These are phyloP conservation scores for Manihot esculenta DNA, from an alignment of 441 rosid species.

Conservation along the genomic window DNA sequence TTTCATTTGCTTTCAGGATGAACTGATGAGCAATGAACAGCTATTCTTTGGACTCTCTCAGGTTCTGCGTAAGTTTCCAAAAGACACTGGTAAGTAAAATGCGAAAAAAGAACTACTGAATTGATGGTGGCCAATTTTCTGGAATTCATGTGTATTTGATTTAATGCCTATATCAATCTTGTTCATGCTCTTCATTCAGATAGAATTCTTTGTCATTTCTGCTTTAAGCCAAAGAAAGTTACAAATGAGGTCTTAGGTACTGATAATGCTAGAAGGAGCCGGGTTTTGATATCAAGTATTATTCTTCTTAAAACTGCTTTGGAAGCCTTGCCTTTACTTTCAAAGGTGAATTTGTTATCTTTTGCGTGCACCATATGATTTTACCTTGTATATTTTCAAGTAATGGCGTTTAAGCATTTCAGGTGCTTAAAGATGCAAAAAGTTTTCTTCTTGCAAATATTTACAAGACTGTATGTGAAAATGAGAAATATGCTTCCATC, in stretches of 20 bases:
- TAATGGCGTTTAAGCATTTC: slow-evolving; percentile 27
- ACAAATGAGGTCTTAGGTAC: slow-evolving; percentile 58
- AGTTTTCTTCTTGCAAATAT: slow-evolving; percentile 84
- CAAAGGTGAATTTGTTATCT: slow-evolving; percentile 50
- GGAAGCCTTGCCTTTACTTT: slow-evolving; percentile 90
- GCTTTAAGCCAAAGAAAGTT: slow-evolving; percentile 93
- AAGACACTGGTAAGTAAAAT: slow-evolving; percentile 73
- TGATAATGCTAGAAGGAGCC: slow-evolving; percentile 85
- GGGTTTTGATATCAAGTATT: slow-evolving; percentile 82
- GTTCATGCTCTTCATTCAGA: slow-evolving; percentile 49
- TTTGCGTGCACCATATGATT: slow-evolving; percentile 11
- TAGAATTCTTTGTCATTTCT: slow-evolving; percentile 96
- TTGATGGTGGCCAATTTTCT: slow-evolving; percentile 1
- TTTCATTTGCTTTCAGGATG: slow-evolving; percentile 65
- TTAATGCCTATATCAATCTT: slow-evolving; percentile 25
- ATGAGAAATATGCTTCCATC: slow-evolving; percentile 71
- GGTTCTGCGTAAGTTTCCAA: slow-evolving; percentile 92
- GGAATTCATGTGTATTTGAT: slow-evolving; percentile 21
- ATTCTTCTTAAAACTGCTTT: slow-evolving; percentile 93
- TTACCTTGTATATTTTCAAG: slow-evolving; percentile 16
- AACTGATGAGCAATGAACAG: slow-evolving; percentile 92
- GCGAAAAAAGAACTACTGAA: slow-evolving; percentile 10
- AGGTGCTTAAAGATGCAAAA: slow-evolving; percentile 89
- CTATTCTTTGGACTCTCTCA: slow-evolving; percentile 96
- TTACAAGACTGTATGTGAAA: slow-evolving; percentile 76